Evolutionary conservation across 345 rosid genomes (phyloP).

Genomic region (Leavenworthia alabamica): DNA sequence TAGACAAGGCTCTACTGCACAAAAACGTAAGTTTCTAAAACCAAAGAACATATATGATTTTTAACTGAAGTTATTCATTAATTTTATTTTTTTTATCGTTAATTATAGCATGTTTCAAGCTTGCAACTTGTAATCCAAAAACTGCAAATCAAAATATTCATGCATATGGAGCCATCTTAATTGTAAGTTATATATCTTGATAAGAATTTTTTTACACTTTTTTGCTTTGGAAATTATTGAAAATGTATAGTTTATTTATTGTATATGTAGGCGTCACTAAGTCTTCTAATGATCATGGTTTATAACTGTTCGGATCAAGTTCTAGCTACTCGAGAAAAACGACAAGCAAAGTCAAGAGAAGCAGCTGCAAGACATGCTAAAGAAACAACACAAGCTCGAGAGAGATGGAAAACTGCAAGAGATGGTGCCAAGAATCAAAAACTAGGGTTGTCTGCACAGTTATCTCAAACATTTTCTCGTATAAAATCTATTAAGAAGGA

Average conservation of each 20-base stretch:
- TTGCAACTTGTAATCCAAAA: slow-evolving; percentile 60
- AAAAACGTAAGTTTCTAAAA: slow-evolving; percentile 44
- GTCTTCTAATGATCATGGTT: slow-evolving; percentile 46
- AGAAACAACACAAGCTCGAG: slow-evolving; percentile 86
- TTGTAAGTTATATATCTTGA: too few species aligned
- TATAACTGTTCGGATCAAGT: slow-evolving; percentile 71
- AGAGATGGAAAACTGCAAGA: slow-evolving; percentile 75
- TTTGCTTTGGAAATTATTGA: not conserved
- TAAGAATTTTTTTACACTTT: too few species aligned
- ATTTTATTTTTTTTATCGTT: too few species aligned
- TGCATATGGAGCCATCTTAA: slow-evolving; percentile 70
- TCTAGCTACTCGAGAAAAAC: slow-evolving; percentile 52
- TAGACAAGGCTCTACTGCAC: slow-evolving; percentile 62
- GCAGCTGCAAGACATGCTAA: slow-evolving; percentile 74
- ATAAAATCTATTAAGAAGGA: slow-evolving; percentile 40
- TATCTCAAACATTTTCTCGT: slow-evolving; percentile 69
- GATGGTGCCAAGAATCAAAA: slow-evolving; percentile 49
- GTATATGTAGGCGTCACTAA: slow-evolving; percentile 45
- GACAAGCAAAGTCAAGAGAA: slow-evolving; percentile 57
- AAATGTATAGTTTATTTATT: slow-evolving; percentile 4
- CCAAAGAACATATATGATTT: not conserved
- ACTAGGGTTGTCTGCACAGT: slow-evolving; percentile 47
- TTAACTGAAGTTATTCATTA: not conserved
- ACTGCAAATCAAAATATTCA: slow-evolving; percentile 66
- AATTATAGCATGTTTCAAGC: slow-evolving; percentile 78